Evolutionary conservation across 2,329 filamentous ascomycete genomes (phyloP), one percentile per base, ranked within the genome.

Genomic region (Pseudogymnoascus destructans): DNA sequence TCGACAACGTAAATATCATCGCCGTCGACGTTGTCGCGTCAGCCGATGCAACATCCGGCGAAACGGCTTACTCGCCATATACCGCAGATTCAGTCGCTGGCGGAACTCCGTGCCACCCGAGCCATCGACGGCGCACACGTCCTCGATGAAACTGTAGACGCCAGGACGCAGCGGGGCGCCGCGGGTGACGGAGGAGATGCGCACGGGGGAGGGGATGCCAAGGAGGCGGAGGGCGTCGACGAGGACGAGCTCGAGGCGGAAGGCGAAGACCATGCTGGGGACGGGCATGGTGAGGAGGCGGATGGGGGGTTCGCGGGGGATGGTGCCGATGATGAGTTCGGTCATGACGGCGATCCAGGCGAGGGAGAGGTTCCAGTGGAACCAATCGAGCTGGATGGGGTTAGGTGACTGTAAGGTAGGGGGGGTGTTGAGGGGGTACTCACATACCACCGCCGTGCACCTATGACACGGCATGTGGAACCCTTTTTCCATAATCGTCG

Each of bases 341-440:
- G 79, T 71, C 75, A 80, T 79, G 64, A 80, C 73, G 59, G 79
- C 74, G 54, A 79, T 71, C 77, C 78, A 79, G 10, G 74, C 77
- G 2, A 79, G 64, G 2, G 74, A 75, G 49, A 79, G 73, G 62
- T 79, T 79, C 78, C 77, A 80, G 59, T 80, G 78, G 65, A 80
- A 80, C 71, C 74, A 79, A 60, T 81, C 78, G 13, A 80, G 70
- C 66, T 77, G 70, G 62, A 60, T 60, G 30, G 62, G 11, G 55
- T 66, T 57, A 40, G 27, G 27, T n/a, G n/a, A 9, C 1, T 27
- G n/a, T 59, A n/a, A 57, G 57, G 25, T 17, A 57, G 57, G 25
- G 15, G n/a, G 19, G 6, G 33, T 11, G 17, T 4, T 6, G 9
- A n/a, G 13, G 13, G 8, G 2, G 10, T 27, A 49, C 68, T 59